phyloP scores from a whole-genome alignment of 768 basidiomycete genomes.

The Phanerodontia chrysosporium region DNA sequence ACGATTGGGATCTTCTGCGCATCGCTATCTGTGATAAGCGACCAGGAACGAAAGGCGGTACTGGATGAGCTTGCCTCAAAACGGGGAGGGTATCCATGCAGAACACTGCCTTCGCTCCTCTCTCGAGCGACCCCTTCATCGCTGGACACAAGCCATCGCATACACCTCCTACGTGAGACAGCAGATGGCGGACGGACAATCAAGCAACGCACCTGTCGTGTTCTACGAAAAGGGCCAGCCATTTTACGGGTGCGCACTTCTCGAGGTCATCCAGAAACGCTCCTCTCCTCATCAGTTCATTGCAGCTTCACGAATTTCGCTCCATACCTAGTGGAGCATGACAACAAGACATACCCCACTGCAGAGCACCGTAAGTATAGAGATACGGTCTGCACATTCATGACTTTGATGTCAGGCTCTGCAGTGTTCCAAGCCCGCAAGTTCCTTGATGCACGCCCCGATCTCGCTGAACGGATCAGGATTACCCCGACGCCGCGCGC shows the following conservation, averaged over 20 bases:
- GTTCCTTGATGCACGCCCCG: conserved; percentile 58
- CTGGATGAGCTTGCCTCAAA: too few relatives aligned
- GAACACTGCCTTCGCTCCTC: too few relatives aligned
- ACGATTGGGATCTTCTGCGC: background rate
- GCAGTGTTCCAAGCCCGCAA: conserved; percentile 22
- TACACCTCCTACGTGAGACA: too few relatives aligned
- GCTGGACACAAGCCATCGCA: too few relatives aligned
- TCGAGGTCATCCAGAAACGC: background rate
- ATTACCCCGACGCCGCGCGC: conserved; percentile 58
- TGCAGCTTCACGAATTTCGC: too few relatives aligned
- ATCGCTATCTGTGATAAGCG: background rate
- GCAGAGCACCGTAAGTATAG: background rate
- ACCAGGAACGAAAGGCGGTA: background rate
- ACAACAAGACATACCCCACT: too few relatives aligned
- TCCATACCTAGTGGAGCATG: too few relatives aligned
- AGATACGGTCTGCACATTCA: background rate
- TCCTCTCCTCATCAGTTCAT: background rate
- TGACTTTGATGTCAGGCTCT: background rate
- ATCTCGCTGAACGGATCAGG: conserved; percentile 65
- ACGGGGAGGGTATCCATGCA: too few relatives aligned
- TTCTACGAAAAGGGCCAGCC: conserved; percentile 7
- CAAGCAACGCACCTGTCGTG: background rate
- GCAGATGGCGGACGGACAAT: too few relatives aligned
- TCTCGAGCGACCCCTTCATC: too few relatives aligned
- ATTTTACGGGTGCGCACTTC: conserved; percentile 2